phyloP scores from a whole-genome alignment of 148 eudicot genomes.

The Rhododendron mucronatum region DNA sequence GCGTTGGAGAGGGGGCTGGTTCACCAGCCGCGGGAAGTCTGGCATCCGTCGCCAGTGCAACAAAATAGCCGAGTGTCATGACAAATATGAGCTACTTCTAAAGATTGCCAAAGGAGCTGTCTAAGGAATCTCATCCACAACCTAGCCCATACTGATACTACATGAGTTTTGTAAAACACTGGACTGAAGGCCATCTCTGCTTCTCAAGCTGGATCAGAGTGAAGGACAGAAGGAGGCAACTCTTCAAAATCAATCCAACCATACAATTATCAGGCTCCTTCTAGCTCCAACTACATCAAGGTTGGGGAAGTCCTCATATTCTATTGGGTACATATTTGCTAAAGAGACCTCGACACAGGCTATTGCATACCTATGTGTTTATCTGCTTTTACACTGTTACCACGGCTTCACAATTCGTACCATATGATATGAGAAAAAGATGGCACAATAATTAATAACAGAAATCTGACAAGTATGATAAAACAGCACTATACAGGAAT shows the following conservation, averaged over 20 bases:
- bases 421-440: not conserved
- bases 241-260: not conserved
- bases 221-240: not conserved
- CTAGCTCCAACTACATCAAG: conserved; percentile 1
- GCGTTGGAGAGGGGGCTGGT: no score
- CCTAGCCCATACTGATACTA: not conserved
- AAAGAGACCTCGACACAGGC: not conserved
- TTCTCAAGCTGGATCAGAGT: not conserved
- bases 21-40: no score
- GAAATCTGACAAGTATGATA: not conserved
- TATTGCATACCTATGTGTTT: not conserved
- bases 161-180: not conserved
- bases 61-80: not conserved
- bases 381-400: not conserved
- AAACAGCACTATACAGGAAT: not conserved
- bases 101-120: not conserved
- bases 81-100: not conserved
- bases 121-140: not conserved
- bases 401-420: not conserved
- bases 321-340: not conserved
- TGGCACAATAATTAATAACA: not conserved
- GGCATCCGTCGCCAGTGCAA: no score
- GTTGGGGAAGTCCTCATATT: not conserved
- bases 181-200: not conserved
- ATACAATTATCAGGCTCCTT: not conserved